phyloP scores from a whole-genome alignment of 2,329 filamentous ascomycete genomes.

The Calcarisporium arbuscula region DNA sequence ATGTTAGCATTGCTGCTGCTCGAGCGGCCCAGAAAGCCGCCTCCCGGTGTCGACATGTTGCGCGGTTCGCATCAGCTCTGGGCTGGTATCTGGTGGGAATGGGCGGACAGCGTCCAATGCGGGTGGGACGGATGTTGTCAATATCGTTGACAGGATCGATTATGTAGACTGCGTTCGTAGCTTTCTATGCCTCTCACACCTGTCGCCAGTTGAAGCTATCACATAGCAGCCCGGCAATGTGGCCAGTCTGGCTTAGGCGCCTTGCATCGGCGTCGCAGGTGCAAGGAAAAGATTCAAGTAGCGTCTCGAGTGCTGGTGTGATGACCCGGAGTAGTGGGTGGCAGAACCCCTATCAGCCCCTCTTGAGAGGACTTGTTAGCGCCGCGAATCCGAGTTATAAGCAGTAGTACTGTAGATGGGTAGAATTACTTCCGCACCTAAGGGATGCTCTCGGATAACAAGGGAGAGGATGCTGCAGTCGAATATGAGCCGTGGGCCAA shows the following conservation, averaged over 20 bases:
- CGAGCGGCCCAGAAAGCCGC: constrained; percentile 61
- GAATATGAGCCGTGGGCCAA: no score
- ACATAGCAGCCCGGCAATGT: constrained; percentile 23
- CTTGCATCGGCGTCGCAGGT: constrained; percentile 17
- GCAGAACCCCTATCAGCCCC: no score
- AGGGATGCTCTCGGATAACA: no score
- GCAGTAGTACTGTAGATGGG: no score
- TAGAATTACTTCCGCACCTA: no score
- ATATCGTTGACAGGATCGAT: not conserved
- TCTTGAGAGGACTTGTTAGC: no score
- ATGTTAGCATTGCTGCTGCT: constrained; percentile 61
- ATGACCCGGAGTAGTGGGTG: no score
- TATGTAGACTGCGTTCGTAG: not conserved
- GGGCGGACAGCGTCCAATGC: constrained; percentile 5
- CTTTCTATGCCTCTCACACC: constrained; percentile 13
- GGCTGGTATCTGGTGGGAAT: constrained; percentile 10
- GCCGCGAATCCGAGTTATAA: no score
- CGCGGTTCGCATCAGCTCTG: no score
- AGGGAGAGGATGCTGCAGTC: no score
- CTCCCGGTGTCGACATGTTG: constrained; percentile 49
- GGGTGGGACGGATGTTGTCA: not conserved
- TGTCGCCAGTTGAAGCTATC: constrained; percentile 20
- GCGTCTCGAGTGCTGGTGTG: no score
- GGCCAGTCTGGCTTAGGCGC: constrained; percentile 18
- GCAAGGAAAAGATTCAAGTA: no score